These are phyloP conservation scores for Pogostemon cablin DNA, from an alignment of 257 asterid species.

Conservation along the genomic window DNA sequence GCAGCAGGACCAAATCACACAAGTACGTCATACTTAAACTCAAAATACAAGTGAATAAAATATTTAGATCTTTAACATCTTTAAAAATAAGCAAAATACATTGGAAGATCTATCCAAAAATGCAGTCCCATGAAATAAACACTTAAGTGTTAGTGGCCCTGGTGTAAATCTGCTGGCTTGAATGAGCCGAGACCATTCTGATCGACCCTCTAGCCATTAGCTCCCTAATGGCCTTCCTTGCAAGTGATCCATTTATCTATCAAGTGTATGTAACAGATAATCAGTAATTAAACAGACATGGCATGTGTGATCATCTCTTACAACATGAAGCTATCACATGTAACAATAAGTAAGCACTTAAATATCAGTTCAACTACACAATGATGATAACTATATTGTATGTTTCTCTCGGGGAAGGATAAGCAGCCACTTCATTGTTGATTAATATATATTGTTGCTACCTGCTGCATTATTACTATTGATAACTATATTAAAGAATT, in stretches of 20 bases:
- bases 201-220: conserved; percentile 60
- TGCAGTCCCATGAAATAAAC: background rate
- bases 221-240: conserved; percentile 63
- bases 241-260: conserved; percentile 61
- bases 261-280: background rate
- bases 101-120: background rate
- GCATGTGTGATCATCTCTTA: background rate
- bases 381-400: no score
- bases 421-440: no score
- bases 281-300: background rate
- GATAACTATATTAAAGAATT: no score
- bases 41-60: background rate
- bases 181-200: conserved; percentile 63
- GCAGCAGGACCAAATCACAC: no score
- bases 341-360: background rate
- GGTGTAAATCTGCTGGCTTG: conserved; percentile 71
- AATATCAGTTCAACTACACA: no score
- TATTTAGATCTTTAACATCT: conserved; percentile 17
- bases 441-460: no score
- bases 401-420: no score
- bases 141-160: conserved; percentile 60
- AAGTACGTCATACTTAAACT: no score
- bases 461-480: no score
- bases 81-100: conserved; percentile 31
- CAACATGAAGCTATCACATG: background rate